phyloP scores from a whole-genome alignment of 306 rosid species.

The Rubus idaeus region DNA sequence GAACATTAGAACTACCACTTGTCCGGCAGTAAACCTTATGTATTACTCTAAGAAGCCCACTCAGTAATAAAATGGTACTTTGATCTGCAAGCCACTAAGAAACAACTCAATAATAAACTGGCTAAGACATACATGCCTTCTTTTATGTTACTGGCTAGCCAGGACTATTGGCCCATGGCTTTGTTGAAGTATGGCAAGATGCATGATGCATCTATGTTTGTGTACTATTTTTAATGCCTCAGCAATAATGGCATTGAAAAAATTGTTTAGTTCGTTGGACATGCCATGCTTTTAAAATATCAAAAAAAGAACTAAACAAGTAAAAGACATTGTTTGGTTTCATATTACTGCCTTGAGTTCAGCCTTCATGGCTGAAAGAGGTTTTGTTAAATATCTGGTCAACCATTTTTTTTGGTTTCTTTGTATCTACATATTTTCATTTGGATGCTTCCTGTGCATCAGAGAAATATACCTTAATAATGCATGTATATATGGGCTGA shows the following conservation, averaged over 20 bases:
- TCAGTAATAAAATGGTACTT: neutral
- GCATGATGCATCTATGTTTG: neutral
- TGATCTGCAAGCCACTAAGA: neutral
- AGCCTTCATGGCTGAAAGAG: constrained; percentile 9
- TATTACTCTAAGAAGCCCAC: neutral
- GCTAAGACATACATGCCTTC: neutral
- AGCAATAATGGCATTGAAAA: neutral
- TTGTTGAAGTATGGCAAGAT: neutral
- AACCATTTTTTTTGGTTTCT: neutral
- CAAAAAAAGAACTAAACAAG: neutral
- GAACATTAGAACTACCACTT: neutral
- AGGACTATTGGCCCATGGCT: neutral
- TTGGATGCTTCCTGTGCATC: neutral
- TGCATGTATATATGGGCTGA: constrained; percentile 8
- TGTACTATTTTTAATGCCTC: neutral
- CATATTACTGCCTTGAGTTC: neutral
- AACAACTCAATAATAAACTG: neutral
- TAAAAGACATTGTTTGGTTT: neutral
- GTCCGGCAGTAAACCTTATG: neutral
- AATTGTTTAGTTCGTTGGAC: neutral
- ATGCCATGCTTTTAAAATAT: neutral
- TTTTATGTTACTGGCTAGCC: neutral
- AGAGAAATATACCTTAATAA: neutral
- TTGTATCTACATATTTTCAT: neutral
- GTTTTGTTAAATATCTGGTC: constrained; percentile 14